phyloP scores from a whole-genome alignment of 768 basidiomycete species.

The Russula foetens region DNA sequence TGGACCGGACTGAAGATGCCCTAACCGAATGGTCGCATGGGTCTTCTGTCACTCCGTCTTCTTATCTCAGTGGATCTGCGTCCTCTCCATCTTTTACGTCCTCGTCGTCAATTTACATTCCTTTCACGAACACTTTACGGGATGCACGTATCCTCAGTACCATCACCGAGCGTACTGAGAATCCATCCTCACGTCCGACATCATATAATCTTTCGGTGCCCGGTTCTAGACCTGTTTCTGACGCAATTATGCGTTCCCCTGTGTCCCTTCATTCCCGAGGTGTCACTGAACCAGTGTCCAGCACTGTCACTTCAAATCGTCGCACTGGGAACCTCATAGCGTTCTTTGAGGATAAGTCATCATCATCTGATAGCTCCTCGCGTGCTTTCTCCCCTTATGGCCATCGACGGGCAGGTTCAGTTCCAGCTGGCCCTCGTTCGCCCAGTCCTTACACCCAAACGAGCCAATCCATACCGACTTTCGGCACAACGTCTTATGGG shows the following conservation, averaged over 20 bases:
- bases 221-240: conserved; percentile 29
- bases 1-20: conserved; percentile 57
- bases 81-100: conserved; percentile 22
- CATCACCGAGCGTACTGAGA: conserved; percentile 74
- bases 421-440: conserved; percentile 31
- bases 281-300: conserved; percentile 44
- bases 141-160: conserved; percentile 54
- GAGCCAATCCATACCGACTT: conserved; percentile 35
- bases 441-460: conserved; percentile 31
- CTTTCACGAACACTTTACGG: conserved; percentile 33
- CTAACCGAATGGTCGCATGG: conserved; percentile 53
- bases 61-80: conserved; percentile 27
- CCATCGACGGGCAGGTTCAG: conserved; percentile 50
- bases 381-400: conserved; percentile 27
- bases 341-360: conserved; percentile 54
- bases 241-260: conserved; percentile 39
- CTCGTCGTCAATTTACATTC: conserved; percentile 17
- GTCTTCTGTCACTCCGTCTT: conserved; percentile 30
- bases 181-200: conserved; percentile 48
- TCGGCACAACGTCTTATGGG: conserved; percentile 31
- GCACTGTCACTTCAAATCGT: conserved; percentile 35
- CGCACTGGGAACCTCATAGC: conserved; percentile 67
- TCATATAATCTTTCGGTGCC: conserved; percentile 30
- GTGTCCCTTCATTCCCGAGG: conserved; percentile 41
- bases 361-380: conserved; percentile 28